Percentiles rank a stretch among this genome's conserved stretches.
Evolutionary conservation across 306 rosid species (phyloP).

Genomic region (Urtica urens): DNA sequence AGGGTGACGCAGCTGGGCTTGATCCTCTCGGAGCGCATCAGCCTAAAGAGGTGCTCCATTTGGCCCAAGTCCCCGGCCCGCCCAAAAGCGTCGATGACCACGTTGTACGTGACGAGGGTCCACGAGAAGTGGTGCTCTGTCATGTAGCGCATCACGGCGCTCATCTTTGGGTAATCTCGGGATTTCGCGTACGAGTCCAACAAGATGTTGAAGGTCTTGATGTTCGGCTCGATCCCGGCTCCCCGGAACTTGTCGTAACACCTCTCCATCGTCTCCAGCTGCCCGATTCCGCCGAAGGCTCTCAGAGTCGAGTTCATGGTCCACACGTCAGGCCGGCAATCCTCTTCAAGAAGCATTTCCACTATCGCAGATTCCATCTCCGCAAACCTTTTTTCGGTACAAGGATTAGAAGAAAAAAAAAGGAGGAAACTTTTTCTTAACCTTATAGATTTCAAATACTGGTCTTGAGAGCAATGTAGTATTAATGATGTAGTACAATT

Average conservation of each 20-base stretch:
- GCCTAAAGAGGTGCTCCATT: slow-evolving; percentile 83
- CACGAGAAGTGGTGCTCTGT: slow-evolving; percentile 84
- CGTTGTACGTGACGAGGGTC: slow-evolving; percentile 79
- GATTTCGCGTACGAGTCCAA: slow-evolving; percentile 76
- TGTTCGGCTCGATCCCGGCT: slow-evolving; percentile 80
- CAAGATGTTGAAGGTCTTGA: slow-evolving; percentile 78
- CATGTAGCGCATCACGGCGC: slow-evolving; percentile 94
- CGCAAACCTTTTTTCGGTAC: slow-evolving; percentile 73
- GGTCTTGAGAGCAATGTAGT: too few relatives aligned
- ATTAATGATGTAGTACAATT: too few relatives aligned
- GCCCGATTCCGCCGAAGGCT: slow-evolving; percentile 77
- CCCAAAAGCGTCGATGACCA: slow-evolving; percentile 88
- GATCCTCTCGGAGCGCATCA: slow-evolving; percentile 84
- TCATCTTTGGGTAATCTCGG: slow-evolving; percentile 51
- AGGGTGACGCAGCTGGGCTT: slow-evolving; percentile 88
- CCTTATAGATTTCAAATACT: too few relatives aligned
- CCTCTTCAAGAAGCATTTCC: slow-evolving; percentile 55
- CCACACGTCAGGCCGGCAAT: slow-evolving; percentile 80
- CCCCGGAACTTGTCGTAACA: slow-evolving; percentile 75
- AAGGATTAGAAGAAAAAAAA: too few relatives aligned
- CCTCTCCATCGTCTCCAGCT: slow-evolving; percentile 85
- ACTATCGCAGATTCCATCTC: slow-evolving; percentile 79
- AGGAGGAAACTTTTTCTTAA: too few relatives aligned
- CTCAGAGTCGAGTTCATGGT: slow-evolving; percentile 90
- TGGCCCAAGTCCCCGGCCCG: slow-evolving; percentile 84